Base-by-base conservation (phyloP, 2,329 filamentous ascomycete species). In the Cyanodermella asteris region DNA sequence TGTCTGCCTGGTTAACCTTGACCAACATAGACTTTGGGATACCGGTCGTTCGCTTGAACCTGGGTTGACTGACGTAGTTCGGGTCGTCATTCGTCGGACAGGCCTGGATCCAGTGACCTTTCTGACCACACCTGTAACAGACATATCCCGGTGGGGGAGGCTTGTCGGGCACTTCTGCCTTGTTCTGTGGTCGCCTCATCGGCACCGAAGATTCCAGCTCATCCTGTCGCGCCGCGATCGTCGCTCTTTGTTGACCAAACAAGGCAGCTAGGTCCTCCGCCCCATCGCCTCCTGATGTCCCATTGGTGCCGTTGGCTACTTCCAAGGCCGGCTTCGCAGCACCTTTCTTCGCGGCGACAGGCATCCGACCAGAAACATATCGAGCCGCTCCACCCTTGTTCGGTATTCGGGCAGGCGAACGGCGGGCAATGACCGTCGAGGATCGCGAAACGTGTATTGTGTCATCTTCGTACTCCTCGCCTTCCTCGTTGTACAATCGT, bases 21-120 rank as follows among this genome's bases (percentile, higher is more conserved):
- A 90, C 90, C 37, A 94, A 59, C 45, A 97, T 90, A 2, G 84
- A 93, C 35, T 80, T 74, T 11, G 87, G 87, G 38, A 97, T 97
- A 36, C 87, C 87, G 20, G 87, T 97, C 4, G 87, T 94, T 32
- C 84, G 72, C 59, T 93, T 94, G 35, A 94, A 78, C 31, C 84
- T 72, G 24, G 82, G 80, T 27, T 80, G 74, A 37, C 82, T 82
- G 51, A 97, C 87, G 48, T 82, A 94, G 32, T 81, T 82, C 3
- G 87, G 84, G 37, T 97, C 82, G 46, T 91, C 80, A 47, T 97
- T 97, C n/a, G 84, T 97, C 5, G 87, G 87, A 43, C 87, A 97
- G 26, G 78, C 67, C 52, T 94, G 84, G 34, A 97, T 97, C 84
- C 84, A 97, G 48, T 97, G 87, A n/a, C 82, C 87, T 53, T 93